Conservation (phyloP, 2,329 filamentous ascomycete genomes). For the Colletotrichum sp. region DNA sequence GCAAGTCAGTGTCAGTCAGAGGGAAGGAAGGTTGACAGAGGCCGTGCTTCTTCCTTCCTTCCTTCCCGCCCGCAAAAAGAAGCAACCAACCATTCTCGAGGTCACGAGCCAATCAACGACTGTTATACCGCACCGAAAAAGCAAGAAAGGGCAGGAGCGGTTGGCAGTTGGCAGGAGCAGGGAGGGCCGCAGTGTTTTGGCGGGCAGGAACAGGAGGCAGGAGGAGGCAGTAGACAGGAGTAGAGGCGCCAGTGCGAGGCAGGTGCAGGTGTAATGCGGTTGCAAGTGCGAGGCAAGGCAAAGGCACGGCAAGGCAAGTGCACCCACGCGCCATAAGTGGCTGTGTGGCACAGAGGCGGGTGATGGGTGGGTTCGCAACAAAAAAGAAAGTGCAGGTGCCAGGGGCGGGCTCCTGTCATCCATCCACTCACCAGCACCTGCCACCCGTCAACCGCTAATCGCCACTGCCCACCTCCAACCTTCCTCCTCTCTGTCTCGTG, state of each 20-base stretch:
- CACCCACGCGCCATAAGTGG: not conserved
- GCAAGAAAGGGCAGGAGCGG: not conserved
- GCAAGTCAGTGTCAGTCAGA: not conserved
- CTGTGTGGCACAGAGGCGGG: not conserved
- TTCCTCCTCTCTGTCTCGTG: not conserved
- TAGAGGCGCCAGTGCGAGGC: not conserved
- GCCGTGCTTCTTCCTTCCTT: not conserved
- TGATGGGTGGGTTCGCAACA: not conserved
- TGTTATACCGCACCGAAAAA: not conserved
- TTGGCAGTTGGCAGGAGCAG: not conserved
- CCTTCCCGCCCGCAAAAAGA: not conserved
- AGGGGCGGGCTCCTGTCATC: not conserved
- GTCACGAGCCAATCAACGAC: not conserved
- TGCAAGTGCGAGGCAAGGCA: not conserved
- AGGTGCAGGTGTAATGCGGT: not conserved
- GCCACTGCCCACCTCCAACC: not conserved
- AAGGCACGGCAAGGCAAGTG: not conserved
- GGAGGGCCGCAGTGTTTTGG: not conserved
- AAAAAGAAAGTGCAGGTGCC: not conserved
- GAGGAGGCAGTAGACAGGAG: not conserved
- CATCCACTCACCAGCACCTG: not conserved
- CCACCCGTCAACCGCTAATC: not conserved
- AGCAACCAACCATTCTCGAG: not conserved
- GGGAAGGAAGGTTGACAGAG: not conserved
- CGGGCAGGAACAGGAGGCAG: not conserved